phyloP scores from a whole-genome alignment of 768 basidiomycete species.

The Termitomyces sp. region DNA sequence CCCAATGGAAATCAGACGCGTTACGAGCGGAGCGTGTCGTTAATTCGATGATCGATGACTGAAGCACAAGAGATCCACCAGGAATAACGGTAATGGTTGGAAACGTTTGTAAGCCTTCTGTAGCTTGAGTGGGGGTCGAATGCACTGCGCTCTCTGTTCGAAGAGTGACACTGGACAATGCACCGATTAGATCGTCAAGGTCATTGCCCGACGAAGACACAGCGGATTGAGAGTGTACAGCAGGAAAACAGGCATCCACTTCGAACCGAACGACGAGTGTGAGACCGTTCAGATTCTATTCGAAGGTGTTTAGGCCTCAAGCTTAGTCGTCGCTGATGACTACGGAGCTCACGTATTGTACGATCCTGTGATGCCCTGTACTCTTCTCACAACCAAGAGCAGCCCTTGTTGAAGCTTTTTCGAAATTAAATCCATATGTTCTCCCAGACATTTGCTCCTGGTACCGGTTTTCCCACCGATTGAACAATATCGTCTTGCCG shows the following conservation, averaged over 20 bases:
- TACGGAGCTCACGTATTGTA: constrained; percentile 47
- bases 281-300: constrained; percentile 51
- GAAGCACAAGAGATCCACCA: constrained; percentile 28
- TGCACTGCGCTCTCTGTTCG: constrained; percentile 14
- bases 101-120: constrained; percentile 5
- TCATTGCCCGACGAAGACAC: constrained; percentile 5
- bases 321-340: neutral
- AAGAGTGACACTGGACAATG: constrained; percentile 26
- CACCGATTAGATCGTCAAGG: constrained; percentile 30
- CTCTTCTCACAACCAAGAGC: constrained; percentile 42
- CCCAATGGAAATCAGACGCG: constrained; percentile 41
- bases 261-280: constrained; percentile 55
- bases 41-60: constrained; percentile 39
- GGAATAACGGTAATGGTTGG: constrained; percentile 18
- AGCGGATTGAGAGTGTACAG: neutral
- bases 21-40: constrained; percentile 34
- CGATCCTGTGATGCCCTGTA: constrained; percentile 56
- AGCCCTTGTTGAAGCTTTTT: constrained; percentile 44
- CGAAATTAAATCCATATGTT: constrained; percentile 58
- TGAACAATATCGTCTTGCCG: constrained; percentile 56
- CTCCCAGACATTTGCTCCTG: constrained; percentile 28
- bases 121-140: constrained; percentile 9
- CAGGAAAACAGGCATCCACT: constrained; percentile 40
- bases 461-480: constrained; percentile 46
- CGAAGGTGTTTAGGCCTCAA: neutral